Percentiles rank a stretch among this genome's conserved stretches.
Evolutionary conservation across 192 early-diverging fungal species (phyloP).

Genomic region (Ambispora gerdemannii): DNA sequence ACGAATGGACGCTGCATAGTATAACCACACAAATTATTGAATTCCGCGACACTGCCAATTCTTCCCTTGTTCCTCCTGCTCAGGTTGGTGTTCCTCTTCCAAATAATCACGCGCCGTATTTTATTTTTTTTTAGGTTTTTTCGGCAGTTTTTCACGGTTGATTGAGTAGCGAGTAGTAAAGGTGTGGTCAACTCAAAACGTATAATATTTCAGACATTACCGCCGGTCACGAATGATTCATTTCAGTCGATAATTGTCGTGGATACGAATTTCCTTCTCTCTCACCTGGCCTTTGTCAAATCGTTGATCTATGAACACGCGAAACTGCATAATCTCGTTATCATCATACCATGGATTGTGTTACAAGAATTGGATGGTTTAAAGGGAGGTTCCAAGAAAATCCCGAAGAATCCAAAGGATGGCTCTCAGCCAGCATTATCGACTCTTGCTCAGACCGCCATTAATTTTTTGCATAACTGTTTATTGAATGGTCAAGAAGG

Average conservation of each 20-base stretch:
- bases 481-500: slow-evolving; percentile 33
- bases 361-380: slow-evolving; percentile 56
- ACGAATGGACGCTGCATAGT: slow-evolving; percentile 19
- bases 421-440: slow-evolving; percentile 31
- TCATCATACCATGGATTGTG: slow-evolving; percentile 59
- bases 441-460: slow-evolving; percentile 46
- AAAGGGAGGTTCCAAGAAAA: slow-evolving; percentile 34
- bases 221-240: too few species aligned
- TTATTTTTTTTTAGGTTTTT: background rate
- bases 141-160: background rate
- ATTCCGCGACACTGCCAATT: slow-evolving; percentile 9
- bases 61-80: background rate
- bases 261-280: slow-evolving; percentile 57
- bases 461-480: slow-evolving; percentile 46
- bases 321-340: slow-evolving; percentile 28
- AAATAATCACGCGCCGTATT: background rate
- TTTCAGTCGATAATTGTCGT: slow-evolving; percentile 36
- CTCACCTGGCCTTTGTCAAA: slow-evolving; percentile 48
- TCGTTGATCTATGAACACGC: slow-evolving; percentile 33
- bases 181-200: background rate
- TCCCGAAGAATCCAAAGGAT: slow-evolving; percentile 17
- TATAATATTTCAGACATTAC: too few species aligned
- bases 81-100: background rate
- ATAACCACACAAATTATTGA: slow-evolving; percentile 26
- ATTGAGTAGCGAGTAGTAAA: too few species aligned